Conservation (phyloP, 2,329 filamentous ascomycete genomes). For the Lecanicillium sp. region DNA sequence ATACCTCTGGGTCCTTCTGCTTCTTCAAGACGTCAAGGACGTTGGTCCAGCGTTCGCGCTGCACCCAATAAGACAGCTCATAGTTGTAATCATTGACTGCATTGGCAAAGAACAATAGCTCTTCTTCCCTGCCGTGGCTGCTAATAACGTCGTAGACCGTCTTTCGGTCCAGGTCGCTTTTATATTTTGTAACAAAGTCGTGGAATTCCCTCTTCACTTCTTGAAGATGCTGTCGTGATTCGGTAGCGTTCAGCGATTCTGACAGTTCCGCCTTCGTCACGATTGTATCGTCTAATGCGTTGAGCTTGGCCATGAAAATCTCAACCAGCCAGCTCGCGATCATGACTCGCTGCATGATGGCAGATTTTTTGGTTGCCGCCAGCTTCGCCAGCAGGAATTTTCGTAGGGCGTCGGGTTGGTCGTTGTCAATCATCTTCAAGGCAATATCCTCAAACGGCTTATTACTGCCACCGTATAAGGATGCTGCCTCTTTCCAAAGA, state of each 20-base stretch:
- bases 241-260: conserved; percentile 61
- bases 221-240: conserved; percentile 65
- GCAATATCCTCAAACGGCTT: conserved; percentile 97
- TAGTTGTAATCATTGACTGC: conserved; percentile 89
- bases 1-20: conserved; percentile 85
- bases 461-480: conserved; percentile 88
- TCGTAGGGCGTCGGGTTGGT: conserved; percentile 81
- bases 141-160: conserved; percentile 95
- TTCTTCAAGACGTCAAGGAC: conserved; percentile 84
- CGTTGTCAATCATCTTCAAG: conserved; percentile 80
- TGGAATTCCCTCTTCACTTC: conserved; percentile 72
- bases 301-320: conserved; percentile 94
- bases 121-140: conserved; percentile 88
- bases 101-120: conserved; percentile 85
- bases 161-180: conserved; percentile 78
- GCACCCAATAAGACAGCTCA: conserved; percentile 93
- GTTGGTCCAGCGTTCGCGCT: conserved; percentile 85
- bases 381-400: conserved; percentile 86
- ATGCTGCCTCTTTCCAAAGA: conserved; percentile 77
- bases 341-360: conserved; percentile 90
- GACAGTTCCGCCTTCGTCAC: conserved; percentile 78
- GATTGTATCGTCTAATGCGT: conserved; percentile 88
- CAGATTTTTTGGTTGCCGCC: conserved; percentile 69
- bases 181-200: conserved; percentile 80
- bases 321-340: conserved; percentile 92